Evolutionary conservation across 768 basidiomycete species (phyloP), one percentile per base, ranked within the genome.

Genomic region (Sporobolomyces phaffii): DNA sequence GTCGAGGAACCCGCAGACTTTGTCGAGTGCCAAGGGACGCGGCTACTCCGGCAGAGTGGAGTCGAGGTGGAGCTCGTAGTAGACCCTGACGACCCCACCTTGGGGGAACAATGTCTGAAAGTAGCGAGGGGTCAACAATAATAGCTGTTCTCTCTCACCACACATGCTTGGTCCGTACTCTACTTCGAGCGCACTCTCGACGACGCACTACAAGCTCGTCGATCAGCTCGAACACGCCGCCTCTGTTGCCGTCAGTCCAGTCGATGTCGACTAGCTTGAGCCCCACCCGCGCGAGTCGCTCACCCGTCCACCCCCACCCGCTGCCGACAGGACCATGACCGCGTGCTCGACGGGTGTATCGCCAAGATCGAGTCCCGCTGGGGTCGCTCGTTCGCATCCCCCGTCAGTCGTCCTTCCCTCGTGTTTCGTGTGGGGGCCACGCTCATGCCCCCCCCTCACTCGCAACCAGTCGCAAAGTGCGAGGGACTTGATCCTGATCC

Each of bases 1-100:
- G 91, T 87, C 3, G 83, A 85, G 65, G 94, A 99, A 77, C 94
- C 94, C 5, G 84, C 84, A 60, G 94, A 98, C 77, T 99, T 97
- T 76, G 94, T 99, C 17, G 81, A 84, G 14, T 98, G 94, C 75
- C 88, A 93, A 77, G 94, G 94, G 9, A 88, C 89, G 6, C 81
- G 80, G 66, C 85, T 84, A 73, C 75, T 97, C 72, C 82, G 78
- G 73, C 82, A 85, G 29, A 86, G 84, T 10, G 90, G 87, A 6
- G 81, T 91, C 7, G 83, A 87, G 50, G 84, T 96, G 1, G 73
- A 87, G n/a, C 87, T 89, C 84, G 66, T 90, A 24, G 80, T 80
- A 9, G 77, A 77, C 62, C 70, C 76, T 1, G 67, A 59, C 5
- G 70, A 70, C 5, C 57, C 66, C 29, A 87, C 85, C 3, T 76